Conservation (phyloP, 306 rosid species). For the Cicer bijugum region DNA sequence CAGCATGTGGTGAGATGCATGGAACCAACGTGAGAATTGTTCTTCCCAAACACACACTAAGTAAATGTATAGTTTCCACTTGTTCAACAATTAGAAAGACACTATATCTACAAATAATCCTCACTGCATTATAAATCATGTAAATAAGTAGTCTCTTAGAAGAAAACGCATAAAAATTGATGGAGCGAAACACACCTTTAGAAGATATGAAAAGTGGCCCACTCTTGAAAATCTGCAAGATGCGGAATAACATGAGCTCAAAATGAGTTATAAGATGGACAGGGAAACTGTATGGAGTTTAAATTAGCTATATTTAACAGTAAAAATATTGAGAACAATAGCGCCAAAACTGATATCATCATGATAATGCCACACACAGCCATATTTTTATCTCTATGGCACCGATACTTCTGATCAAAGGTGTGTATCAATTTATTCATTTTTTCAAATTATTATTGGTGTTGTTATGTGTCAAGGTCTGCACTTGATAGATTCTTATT, state of each 20-base stretch:
- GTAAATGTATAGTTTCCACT: too few relatives aligned
- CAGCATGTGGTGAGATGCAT: too few relatives aligned
- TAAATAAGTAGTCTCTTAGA: slow-evolving; percentile 9
- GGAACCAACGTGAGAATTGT: too few relatives aligned
- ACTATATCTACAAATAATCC: slow-evolving; percentile 14
- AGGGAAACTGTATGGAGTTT: slow-evolving; percentile 21
- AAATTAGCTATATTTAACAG: slow-evolving; percentile 28
- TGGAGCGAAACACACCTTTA: slow-evolving; percentile 67
- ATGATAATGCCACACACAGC: slow-evolving; percentile 1
- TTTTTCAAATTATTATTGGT: too few relatives aligned
- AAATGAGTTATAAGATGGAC: slow-evolving; percentile 7
- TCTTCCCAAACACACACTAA: too few relatives aligned
- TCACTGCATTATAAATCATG: slow-evolving; percentile 19
- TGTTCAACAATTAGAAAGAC: not conserved
- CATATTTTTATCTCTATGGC: slow-evolving; percentile 1
- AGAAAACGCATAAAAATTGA: slow-evolving; percentile 28
- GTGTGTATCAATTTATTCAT: too few relatives aligned
- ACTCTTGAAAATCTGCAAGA: slow-evolving; percentile 84
- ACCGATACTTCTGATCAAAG: too few relatives aligned
- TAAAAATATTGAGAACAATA: not conserved
- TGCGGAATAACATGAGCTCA: slow-evolving; percentile 35
- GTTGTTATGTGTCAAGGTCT: too few relatives aligned
- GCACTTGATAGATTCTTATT: too few relatives aligned
- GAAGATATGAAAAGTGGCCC: slow-evolving; percentile 96
- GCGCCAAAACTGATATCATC: slow-evolving; percentile 8